Base-by-base conservation (phyloP, 2,329 filamentous ascomycete species). In the Atkinsonella texensis region DNA sequence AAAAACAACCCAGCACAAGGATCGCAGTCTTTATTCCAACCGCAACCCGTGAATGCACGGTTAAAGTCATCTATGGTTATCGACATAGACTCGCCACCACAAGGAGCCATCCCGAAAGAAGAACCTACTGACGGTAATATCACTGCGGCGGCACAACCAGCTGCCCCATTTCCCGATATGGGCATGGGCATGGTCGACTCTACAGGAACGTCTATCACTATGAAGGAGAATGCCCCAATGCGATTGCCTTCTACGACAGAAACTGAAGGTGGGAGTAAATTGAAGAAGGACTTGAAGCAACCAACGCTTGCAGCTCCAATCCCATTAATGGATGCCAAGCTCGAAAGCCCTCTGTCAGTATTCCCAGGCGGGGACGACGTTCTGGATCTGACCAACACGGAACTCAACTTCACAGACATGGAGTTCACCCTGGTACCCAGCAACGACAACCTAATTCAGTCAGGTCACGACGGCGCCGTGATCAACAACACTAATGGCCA, bases 81-180 rank as follows among this genome's bases (percentile, higher is more conserved):
- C 41, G 68, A 70, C 40, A 46, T 69, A 17, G 65, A 64, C 43
- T 68, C 64, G 18, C 67, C 69, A 15, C 63, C 67, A 12, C 55
- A 55, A 28, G 28, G 28, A 38, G 35, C 58, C 5, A 52, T 46
- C 3, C 56, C 58, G 41, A 59, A 62, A 35, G 58, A 63, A 28
- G 68, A 68, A 51, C 59, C 63, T 13, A 58, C 62, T 49, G 65
- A 64, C 46, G 60, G 67, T 33, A 68, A 69, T 50, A 62, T 58
- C n/a, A 51, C 56, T 7, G 58, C 55, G 35, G 58, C 55, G 35
- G 73, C 3, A 28, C 45, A 50, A 46, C 31, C 70, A 13, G 68
- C 76, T 48, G 78, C 78, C 15, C 73, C 78, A 0, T 74, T 80
- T 55, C 74, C 77, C 2, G 74, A 80, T 55, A 80, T 80, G 75